These are phyloP conservation scores for Actinidia polygama DNA, from an alignment of 179 eudicot genomes.

Conservation along the genomic window DNA sequence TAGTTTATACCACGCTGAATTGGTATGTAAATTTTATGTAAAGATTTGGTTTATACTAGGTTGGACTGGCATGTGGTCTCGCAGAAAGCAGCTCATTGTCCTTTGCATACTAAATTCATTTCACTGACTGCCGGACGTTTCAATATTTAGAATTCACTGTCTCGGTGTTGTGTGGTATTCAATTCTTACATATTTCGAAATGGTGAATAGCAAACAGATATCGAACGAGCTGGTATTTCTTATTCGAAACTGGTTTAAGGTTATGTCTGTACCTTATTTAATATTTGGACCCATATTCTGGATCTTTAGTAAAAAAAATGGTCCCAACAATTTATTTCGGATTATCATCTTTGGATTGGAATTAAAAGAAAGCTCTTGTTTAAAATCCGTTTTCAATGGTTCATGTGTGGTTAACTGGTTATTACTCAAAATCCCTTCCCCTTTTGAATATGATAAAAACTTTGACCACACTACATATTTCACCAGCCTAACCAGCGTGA, in stretches of 20 bases:
- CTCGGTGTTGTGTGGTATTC: neutral
- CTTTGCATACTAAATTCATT: neutral
- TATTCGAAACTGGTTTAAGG: neutral
- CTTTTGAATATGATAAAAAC: neutral
- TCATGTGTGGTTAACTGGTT: too few species aligned
- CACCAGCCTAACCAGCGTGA: slow-evolving; percentile 16
- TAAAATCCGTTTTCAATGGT: neutral
- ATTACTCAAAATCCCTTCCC: too few species aligned
- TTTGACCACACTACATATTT: slow-evolving; percentile 17
- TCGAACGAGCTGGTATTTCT: neutral
- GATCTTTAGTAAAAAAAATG: neutral
- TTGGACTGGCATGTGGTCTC: neutral
- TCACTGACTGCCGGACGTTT: neutral
- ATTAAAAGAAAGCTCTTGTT: neutral
- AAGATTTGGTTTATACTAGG: neutral
- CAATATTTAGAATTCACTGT: neutral
- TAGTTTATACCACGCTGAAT: too few species aligned
- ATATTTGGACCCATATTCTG: neutral
- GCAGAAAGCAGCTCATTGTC: neutral
- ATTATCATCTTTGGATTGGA: neutral
- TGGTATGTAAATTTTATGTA: too few species aligned
- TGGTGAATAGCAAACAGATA: neutral
- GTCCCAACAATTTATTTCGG: too few species aligned
- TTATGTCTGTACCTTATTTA: too few species aligned
- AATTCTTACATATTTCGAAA: neutral